These are phyloP conservation scores for Sonneratia caseolaris DNA, from an alignment of 345 rosid genomes.

Conservation along the genomic window DNA sequence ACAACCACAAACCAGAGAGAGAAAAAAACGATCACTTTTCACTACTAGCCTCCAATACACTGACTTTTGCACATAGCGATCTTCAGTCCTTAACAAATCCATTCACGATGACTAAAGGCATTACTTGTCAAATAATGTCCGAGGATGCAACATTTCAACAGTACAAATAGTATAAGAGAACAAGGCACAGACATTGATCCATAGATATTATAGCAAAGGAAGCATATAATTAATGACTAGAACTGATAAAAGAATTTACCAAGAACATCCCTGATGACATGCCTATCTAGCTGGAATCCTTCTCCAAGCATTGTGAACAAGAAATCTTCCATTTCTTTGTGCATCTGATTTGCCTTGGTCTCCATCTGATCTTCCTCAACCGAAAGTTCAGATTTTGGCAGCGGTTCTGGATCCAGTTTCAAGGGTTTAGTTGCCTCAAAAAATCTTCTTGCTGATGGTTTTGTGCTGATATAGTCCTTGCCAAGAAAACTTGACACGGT, in stretches of 20 bases:
- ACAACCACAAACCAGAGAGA: not conserved
- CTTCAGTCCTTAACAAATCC: not conserved
- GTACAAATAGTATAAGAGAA: not conserved
- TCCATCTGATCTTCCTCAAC: conserved; percentile 8
- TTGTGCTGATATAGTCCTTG: conserved; percentile 30
- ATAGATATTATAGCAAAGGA: not conserved
- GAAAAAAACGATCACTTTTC: not conserved
- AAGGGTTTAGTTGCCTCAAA: conserved; percentile 27
- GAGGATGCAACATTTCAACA: not conserved
- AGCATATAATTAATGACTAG: not conserved
- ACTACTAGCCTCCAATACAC: not conserved
- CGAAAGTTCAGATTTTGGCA: conserved; percentile 27
- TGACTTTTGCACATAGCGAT: not conserved
- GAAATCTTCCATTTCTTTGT: conserved; percentile 36
- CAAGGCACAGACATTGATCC: not conserved
- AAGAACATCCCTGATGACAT: conserved; percentile 19
- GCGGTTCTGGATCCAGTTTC: conserved; percentile 31
- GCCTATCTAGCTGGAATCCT: conserved; percentile 36
- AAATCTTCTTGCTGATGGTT: conserved; percentile 19
- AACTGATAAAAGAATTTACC: conserved; percentile 2
- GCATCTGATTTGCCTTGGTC: conserved; percentile 18
- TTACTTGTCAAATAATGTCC: not conserved
- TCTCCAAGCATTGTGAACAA: conserved; percentile 40
- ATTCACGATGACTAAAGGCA: not conserved
- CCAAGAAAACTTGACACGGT: conserved; percentile 36